Base-by-base conservation (phyloP, 2,329 filamentous ascomycete genomes). In the Epichloe sibirici region DNA sequence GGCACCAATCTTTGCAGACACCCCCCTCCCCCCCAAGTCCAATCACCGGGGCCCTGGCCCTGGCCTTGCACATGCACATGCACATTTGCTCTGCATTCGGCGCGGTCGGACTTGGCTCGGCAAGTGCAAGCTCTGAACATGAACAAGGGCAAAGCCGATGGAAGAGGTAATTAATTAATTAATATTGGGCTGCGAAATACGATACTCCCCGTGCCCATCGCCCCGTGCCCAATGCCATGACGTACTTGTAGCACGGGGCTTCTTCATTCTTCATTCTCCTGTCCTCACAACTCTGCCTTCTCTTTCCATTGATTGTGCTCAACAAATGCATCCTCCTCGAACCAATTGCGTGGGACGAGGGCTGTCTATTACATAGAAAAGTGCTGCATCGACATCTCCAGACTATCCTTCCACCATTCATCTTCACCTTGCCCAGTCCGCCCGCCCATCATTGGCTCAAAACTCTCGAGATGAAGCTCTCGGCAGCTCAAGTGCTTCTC, bases 391-490 rank as follows among this genome's bases (percentile, higher is more conserved):
- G 28, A 31, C 28, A 11, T 31, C 3, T 31, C 28, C 8, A 31
- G 28, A 11, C 9, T 31, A 3, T n/a, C 13, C 13, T 13, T 13
- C 37, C 12, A 39, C 37, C 5, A 13, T 13, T 0, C 13, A 35
- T 46, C 28, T 31, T 17, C 2, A 21, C 13, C 5, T 28, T 49
- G n/a, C 31, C 31, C 28, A 15, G n/a, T 11, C n/a, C 28, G 7
- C n/a, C n/a, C 28, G 7, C 25, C 40, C 48, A 42, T 21, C 37
- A n/a, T 28, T 21, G 38, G 8, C 23, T 15, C 23, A n/a, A 17
- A 23, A 25, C n/a, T n/a, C 6, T 44, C 35, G 63, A 7, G 15
- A 55, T 66, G 63, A 65, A 62, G 59, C 56, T 63, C 56, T 51
- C 57, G n/a, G 48, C 56, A 25, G 34, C 53, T 25, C 59, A 58